A percentile compares a stretch with the other conserved stretches of the same genome.
phyloP scores from a whole-genome alignment of 495 filamentous ascomycete genomes.

The Talaromyces borbonicus region DNA sequence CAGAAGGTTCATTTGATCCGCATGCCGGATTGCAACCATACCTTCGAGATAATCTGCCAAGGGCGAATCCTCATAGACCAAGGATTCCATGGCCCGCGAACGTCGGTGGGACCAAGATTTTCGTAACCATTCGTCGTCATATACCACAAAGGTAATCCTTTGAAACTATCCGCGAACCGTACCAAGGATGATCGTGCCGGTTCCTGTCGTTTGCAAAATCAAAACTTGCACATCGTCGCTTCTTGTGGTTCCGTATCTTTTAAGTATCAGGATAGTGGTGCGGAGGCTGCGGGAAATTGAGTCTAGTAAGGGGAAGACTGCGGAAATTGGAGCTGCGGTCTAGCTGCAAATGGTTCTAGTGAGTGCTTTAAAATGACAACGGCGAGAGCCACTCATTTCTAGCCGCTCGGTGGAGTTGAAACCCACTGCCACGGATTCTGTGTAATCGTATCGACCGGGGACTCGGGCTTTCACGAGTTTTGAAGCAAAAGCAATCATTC shows the following conservation, averaged over 20 bases:
- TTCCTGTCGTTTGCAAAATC: no score
- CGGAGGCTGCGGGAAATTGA: no score
- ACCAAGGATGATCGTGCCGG: no score
- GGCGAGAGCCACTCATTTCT: background rate
- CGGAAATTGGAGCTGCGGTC: background rate
- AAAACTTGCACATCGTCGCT: no score
- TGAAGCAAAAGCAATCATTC: no score
- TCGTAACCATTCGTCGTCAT: background rate
- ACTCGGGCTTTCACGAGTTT: no score
- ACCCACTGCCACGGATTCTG: no score
- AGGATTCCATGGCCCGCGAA: constrained; percentile 65
- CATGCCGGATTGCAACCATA: constrained; percentile 3
- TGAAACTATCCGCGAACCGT: background rate
- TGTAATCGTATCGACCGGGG: no score
- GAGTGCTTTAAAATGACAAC: background rate
- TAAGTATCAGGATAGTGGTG: no score
- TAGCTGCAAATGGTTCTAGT: constrained; percentile 1
- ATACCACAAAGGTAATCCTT: background rate
- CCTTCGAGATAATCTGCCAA: constrained; percentile 88
- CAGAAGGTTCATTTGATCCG: constrained; percentile 8
- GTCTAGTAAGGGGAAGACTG: constrained; percentile 2
- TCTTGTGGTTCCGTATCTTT: no score
- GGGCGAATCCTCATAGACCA: constrained; percentile 84
- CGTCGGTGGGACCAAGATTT: constrained; percentile 13
- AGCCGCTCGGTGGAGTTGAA: background rate